Evolutionary conservation across 1,284 basidiomycete genomes (phyloP), one percentile per base, ranked within the genome.

Genomic region (Leccinum variabile): DNA sequence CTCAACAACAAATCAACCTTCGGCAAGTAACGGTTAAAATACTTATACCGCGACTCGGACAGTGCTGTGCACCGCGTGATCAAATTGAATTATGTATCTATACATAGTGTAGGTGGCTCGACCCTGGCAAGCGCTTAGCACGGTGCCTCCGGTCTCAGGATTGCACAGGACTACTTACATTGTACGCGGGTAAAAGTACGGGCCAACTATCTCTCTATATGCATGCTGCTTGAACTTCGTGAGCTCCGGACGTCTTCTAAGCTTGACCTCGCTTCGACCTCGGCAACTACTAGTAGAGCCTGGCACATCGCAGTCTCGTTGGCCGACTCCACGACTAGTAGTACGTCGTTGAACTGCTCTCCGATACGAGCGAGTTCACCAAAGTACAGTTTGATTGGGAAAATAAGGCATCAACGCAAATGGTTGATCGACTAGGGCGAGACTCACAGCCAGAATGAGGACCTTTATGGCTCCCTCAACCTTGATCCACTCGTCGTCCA

Each of bases 291-390:
- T 22, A 22, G 18, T 22, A 73, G 74, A 30, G 63, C 63, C 53
- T 68, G 70, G 67, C 68, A 72, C 39, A 59, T 61, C n/a, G 64
- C 55, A 5, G 63, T 60, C 41, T 78, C 72, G 25, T 69, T 69
- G 57, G 58, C 46, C 18, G 64, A 77, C 64, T 64, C 73, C 64
- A 44, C 56, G 63, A 66, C 73, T 62, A 63, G 30, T 30, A 30
- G 30, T 30, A 30, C 75, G 58, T 62, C 67, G 65, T 68, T 64
- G 77, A 78, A 66, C 70, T 84, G 65, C 28, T 70, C 65, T 32
- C 74, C 67, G 33, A 76, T 71, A 28, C 59, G 63, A 9, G 63
- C 61, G 10, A 74, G 70, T 33, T 30, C 30, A 30, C 30, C 30
- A 30, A 30, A 30, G 30, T 30, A 30, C 30, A 22, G 18, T 30